Evolutionary conservation across 108 stramenopile genomes (phyloP).

Genomic region (Cyclotella baltica): DNA sequence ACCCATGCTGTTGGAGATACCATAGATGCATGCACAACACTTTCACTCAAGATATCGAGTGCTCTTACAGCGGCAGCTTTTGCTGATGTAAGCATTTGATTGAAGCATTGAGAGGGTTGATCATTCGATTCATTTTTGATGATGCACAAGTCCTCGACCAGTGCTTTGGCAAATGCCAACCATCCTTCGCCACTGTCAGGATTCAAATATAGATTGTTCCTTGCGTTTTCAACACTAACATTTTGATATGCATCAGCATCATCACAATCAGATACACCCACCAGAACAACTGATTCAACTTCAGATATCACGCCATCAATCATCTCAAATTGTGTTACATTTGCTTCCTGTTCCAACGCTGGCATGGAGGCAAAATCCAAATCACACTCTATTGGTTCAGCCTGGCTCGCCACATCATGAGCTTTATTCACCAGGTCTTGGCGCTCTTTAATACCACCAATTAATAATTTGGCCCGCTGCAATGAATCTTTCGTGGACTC

Average conservation of each 20-base stretch:
- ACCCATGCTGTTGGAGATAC: conserved; percentile 23
- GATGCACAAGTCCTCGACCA: conserved; percentile 12
- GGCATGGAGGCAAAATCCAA: conserved; percentile 15
- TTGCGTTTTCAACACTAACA: conserved; percentile 3
- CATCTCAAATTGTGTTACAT: background rate
- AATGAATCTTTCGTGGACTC: conserved; percentile 9
- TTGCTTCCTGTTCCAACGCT: conserved; percentile 6
- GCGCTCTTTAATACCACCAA: background rate
- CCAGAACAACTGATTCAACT: background rate
- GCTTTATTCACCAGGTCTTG: background rate
- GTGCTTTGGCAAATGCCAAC: conserved; percentile 40
- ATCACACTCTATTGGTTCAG: conserved; percentile 13
- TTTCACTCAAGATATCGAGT: conserved; percentile 24
- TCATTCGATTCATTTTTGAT: background rate
- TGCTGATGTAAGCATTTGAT: conserved; percentile 14
- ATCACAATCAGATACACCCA: background rate
- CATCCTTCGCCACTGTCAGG: conserved; percentile 52
- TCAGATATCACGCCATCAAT: background rate
- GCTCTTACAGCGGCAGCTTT: conserved; percentile 39
- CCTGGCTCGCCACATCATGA: background rate
- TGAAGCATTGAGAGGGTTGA: background rate
- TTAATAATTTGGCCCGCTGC: background rate
- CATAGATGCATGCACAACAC: conserved; percentile 37
- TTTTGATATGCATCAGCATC: background rate
- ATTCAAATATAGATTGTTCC: conserved; percentile 32